phyloP scores from a whole-genome alignment of 768 basidiomycete species.

The Leucogyrophana mollusca region DNA sequence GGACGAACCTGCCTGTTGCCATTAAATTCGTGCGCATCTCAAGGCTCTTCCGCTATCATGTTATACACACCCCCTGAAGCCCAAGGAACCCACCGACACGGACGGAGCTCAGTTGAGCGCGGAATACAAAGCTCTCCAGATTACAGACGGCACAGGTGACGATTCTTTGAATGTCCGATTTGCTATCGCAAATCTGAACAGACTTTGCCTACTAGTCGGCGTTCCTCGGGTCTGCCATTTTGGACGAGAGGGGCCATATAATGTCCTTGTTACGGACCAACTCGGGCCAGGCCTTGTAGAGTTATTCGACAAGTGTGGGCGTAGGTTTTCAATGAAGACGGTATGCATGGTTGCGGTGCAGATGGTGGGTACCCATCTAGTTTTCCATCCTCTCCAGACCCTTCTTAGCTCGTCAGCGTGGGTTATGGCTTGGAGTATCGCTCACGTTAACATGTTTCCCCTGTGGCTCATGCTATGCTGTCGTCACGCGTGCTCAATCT shows the following conservation, averaged over 20 bases:
- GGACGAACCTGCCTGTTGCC: conserved; percentile 85
- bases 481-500: too few species aligned
- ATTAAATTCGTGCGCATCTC: conserved; percentile 85
- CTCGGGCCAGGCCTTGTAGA: conserved; percentile 98
- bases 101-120: conserved; percentile 97
- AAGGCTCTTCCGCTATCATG: conserved; percentile 4
- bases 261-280: conserved; percentile 91
- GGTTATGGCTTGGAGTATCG: too few species aligned
- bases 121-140: conserved; percentile 96
- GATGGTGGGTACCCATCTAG: conserved; percentile 77
- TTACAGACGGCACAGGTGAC: conserved; percentile 81
- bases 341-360: conserved; percentile 99
- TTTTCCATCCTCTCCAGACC: too few species aligned
- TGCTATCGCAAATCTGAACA: conserved; percentile 4
- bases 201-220: conserved; percentile 67
- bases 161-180: conserved; percentile 28
- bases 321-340: conserved; percentile 97
- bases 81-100: conserved; percentile 89
- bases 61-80: conserved; percentile 3
- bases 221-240: conserved; percentile 99
- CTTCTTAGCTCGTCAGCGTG: too few species aligned
- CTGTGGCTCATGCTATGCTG: too few species aligned
- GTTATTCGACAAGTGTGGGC: conserved; percentile 97
- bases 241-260: conserved; percentile 97
- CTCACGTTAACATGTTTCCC: too few species aligned